A percentile compares a stretch with the other conserved stretches of the same genome.
Evolutionary conservation across 148 eudicot species (phyloP).

Genomic region (Selenicereus undatus): DNA sequence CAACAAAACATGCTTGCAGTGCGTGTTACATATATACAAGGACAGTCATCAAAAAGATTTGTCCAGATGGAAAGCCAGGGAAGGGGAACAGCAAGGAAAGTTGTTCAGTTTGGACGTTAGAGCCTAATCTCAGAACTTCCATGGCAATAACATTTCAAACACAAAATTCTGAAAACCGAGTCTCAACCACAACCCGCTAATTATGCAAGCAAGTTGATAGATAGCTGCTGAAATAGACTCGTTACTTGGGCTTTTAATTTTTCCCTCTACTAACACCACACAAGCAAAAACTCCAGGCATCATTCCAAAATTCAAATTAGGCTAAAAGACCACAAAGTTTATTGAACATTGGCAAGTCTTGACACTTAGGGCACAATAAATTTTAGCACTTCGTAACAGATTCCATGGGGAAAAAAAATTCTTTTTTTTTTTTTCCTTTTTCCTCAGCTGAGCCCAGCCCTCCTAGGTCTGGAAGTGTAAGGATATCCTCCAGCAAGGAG

Average conservation of each 20-base stretch:
- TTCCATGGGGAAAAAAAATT: neutral
- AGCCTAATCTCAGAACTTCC: neutral
- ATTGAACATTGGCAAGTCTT: neutral
- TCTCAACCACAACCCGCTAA: neutral
- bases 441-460: neutral
- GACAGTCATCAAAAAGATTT: neutral
- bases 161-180: neutral
- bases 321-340: neutral
- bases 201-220: neutral
- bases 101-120: neutral
- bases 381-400: neutral
- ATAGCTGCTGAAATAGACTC: neutral
- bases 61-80: neutral
- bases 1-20: neutral
- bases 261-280: neutral
- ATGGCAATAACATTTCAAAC: neutral
- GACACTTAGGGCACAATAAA: neutral
- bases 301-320: neutral
- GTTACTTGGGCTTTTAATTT: neutral
- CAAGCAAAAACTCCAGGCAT: neutral
- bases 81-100: neutral
- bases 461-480: neutral
- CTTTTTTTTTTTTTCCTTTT: no score
- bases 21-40: neutral
- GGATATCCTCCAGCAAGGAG: neutral